These are phyloP conservation scores for Juglanconis oblonga DNA, from an alignment of 2,329 filamentous ascomycete genomes.

Conservation along the genomic window DNA sequence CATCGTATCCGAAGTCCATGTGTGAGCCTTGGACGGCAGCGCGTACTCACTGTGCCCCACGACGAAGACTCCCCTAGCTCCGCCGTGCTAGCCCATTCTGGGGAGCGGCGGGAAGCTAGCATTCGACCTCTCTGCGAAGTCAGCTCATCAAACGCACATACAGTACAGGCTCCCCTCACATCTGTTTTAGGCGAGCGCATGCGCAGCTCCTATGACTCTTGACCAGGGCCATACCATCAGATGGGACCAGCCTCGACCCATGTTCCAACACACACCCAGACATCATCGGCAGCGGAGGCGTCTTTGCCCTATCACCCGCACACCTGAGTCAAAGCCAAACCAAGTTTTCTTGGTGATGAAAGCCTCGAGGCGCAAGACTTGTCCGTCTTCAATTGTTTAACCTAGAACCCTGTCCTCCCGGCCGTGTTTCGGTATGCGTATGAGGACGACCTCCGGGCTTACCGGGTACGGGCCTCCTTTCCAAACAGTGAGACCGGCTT, in stretches of 20 bases:
- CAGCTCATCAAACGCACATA: conserved; percentile 9
- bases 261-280: neutral
- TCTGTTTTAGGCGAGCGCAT: neutral
- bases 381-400: conserved; percentile 2
- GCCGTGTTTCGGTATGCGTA: conserved; percentile 5
- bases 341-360: neutral
- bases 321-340: neutral
- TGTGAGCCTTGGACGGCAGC: neutral
- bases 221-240: neutral
- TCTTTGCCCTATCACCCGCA: neutral
- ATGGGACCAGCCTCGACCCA: neutral
- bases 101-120: neutral
- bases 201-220: conserved; percentile 1
- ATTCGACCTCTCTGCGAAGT: neutral
- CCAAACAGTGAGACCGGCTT: neutral
- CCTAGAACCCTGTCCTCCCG: conserved; percentile 7
- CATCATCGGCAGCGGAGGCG: neutral
- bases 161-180: conserved; percentile 6
- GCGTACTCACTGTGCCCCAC: neutral
- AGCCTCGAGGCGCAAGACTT: conserved; percentile 3
- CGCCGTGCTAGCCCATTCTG: neutral
- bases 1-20: neutral
- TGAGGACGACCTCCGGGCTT: neutral
- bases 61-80: neutral
- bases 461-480: neutral